Percentiles rank a stretch among this genome's conserved stretches.
These are phyloP conservation scores for Cryptomeria japonica DNA, from an alignment of 75 land plant genomes.

Conservation along the genomic window DNA sequence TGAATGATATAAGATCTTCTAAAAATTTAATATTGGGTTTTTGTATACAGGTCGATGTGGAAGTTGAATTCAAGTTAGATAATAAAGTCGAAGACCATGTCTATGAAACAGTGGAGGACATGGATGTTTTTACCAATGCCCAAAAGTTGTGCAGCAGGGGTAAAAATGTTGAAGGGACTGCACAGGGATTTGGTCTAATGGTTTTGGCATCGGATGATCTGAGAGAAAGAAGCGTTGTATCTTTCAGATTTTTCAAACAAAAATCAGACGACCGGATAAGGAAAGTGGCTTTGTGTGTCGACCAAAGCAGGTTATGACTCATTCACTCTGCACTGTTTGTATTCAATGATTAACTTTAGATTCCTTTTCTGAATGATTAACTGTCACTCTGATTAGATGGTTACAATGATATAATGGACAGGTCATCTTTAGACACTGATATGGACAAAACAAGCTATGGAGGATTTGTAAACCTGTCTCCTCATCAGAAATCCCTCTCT, in stretches of 20 bases:
- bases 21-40: neutral
- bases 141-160: neutral
- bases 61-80: neutral
- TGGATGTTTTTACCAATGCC: neutral
- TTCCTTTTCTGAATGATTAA: neutral
- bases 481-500: neutral
- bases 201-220: constrained; percentile 3
- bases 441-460: neutral
- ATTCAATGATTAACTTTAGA: neutral
- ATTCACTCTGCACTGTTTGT: neutral
- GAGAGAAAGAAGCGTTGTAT: neutral
- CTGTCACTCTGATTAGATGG: neutral
- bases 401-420: neutral
- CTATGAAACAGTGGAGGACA: neutral
- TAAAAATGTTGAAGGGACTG: neutral
- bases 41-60: constrained; percentile 3
- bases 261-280: neutral
- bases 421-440: neutral
- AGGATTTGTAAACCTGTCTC: neutral
- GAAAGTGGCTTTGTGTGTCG: constrained; percentile 3
- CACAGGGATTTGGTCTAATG: neutral
- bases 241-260: neutral
- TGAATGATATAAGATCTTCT: too few species aligned
- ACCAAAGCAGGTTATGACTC: constrained; percentile 2
- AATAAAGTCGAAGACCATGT: neutral